phyloP scores from a whole-genome alignment of 1,284 basidiomycete species.

The Tilletia indica region DNA sequence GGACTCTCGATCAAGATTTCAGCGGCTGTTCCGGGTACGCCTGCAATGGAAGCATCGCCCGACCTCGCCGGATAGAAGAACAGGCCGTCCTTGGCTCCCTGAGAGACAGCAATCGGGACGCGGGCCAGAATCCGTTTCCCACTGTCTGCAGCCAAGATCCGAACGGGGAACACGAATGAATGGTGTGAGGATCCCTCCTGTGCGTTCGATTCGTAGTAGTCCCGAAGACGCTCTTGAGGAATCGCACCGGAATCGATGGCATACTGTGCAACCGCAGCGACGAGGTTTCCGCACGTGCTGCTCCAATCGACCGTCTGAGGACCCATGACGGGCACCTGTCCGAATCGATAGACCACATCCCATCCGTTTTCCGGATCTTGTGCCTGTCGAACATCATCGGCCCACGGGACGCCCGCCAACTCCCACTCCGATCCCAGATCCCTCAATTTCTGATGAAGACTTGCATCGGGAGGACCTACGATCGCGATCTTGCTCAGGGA shows the following conservation, averaged over 20 bases:
- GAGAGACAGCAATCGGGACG: constrained; percentile 31
- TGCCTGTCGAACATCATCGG: constrained; percentile 31
- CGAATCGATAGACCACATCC: constrained; percentile 52
- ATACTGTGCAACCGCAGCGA: constrained; percentile 48
- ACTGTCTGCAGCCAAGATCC: constrained; percentile 37
- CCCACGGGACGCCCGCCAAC: constrained; percentile 35
- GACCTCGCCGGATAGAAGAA: constrained; percentile 24
- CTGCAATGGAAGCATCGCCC: constrained; percentile 43
- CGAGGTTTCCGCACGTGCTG: constrained; percentile 52
- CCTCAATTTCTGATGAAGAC: not conserved
- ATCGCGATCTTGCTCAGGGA: constrained; percentile 78
- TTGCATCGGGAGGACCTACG: constrained; percentile 56
- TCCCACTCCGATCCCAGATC: constrained; percentile 18
- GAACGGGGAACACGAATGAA: constrained; percentile 27
- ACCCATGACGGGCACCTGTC: constrained; percentile 47
- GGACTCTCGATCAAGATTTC: constrained; percentile 46
- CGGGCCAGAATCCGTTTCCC: constrained; percentile 44
- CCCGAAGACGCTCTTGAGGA: constrained; percentile 21
- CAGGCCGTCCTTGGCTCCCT: not conserved
- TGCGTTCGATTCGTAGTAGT: not conserved
- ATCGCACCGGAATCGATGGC: constrained; percentile 33
- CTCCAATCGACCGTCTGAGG: constrained; percentile 44
- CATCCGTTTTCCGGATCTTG: constrained; percentile 27
- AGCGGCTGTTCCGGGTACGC: constrained; percentile 48
- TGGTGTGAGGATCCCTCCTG: constrained; percentile 18